Conservation (phyloP, 2,329 filamentous ascomycete species). For the Beauveria sp. region DNA sequence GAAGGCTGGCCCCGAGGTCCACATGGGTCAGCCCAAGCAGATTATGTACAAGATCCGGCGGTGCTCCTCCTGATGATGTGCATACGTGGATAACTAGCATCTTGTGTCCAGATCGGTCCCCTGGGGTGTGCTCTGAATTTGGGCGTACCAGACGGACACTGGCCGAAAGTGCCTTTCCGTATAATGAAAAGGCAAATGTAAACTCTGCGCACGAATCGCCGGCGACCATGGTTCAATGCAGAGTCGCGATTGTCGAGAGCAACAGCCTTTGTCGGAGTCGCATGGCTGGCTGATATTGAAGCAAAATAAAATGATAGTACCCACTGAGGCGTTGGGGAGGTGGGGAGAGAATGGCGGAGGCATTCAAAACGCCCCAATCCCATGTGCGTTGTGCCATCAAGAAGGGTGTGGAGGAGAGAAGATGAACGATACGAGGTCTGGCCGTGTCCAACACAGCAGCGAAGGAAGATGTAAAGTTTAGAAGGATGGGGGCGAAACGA, state of each 20-base stretch:
- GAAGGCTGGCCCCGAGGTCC: not conserved
- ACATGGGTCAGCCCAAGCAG: slow-evolving; percentile 7
- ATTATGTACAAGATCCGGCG: slow-evolving; percentile 7
- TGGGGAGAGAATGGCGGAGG: not conserved
- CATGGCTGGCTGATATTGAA: slow-evolving; percentile 4
- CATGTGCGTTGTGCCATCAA: not conserved
- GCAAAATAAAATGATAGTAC: slow-evolving; percentile 5
- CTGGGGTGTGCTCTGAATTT: not conserved
- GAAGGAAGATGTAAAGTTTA: not conserved
- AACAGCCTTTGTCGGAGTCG: slow-evolving; percentile 2
- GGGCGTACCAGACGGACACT: not conserved
- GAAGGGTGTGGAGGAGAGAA: not conserved
- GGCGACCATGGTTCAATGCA: not conserved
- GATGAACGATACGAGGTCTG: slow-evolving; percentile 1
- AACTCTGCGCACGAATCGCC: not conserved
- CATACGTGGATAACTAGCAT: slow-evolving; percentile 1
- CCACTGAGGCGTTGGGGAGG: slow-evolving; percentile 1
- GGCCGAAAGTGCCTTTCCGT: not conserved
- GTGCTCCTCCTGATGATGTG: slow-evolving; percentile 6
- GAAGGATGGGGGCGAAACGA: slow-evolving; percentile 3
- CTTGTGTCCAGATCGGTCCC: slow-evolving; percentile 8
- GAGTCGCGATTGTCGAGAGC: not conserved
- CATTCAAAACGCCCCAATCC: not conserved
- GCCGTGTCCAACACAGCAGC: not conserved
- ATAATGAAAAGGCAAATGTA: not conserved